Conservation (phyloP, 2,329 filamentous ascomycete genomes). For the Sarocladium kiliense region DNA sequence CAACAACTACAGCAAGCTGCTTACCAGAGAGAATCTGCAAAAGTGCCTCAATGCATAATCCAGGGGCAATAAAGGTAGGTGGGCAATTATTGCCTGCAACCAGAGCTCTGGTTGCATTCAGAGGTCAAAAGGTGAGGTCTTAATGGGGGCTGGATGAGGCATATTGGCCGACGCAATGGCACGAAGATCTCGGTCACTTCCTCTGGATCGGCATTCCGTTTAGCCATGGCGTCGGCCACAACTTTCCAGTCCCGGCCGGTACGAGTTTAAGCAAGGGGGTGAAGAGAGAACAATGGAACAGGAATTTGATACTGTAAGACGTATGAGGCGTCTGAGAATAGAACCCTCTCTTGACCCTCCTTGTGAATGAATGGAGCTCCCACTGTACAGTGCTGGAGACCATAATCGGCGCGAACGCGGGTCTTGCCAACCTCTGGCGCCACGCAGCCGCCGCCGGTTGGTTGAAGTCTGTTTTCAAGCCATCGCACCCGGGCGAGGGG, state of each 20-base stretch:
- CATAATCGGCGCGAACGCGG: conserved; percentile 1
- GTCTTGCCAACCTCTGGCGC: neutral
- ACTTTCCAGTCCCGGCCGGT: neutral
- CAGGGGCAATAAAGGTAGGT: neutral
- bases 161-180: neutral
- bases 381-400: neutral
- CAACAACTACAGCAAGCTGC: too few species aligned
- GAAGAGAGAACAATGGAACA: neutral
- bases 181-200: neutral
- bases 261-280: neutral
- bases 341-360: neutral
- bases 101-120: too few species aligned
- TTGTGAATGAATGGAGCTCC: too few species aligned
- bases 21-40: neutral
- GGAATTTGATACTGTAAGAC: neutral
- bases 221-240: neutral
- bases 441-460: neutral
- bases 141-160: neutral
- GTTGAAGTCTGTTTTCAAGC: neutral
- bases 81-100: too few species aligned
- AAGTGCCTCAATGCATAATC: neutral
- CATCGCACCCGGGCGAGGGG: neutral
- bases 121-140: too few species aligned
- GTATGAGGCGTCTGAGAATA: neutral
- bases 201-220: neutral